Evolutionary conservation across 345 rosid species (phyloP).

Genomic region (Salix caprea): DNA sequence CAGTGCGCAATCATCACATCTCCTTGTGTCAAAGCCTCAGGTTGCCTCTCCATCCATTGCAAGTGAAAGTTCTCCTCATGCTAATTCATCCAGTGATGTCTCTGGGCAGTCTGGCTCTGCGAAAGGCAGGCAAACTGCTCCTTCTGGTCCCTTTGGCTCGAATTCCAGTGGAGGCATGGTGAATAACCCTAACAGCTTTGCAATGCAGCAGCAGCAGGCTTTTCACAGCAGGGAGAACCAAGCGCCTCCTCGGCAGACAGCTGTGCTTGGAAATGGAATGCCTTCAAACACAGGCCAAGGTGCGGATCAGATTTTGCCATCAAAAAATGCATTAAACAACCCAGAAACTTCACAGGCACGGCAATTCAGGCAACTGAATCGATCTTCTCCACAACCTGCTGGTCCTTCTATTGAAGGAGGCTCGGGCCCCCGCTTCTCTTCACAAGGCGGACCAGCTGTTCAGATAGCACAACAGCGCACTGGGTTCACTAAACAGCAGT

Average conservation of each 20-base stretch:
- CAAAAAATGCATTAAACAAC: conserved; percentile 43
- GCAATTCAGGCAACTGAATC: conserved; percentile 58
- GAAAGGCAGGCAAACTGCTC: conserved; percentile 51
- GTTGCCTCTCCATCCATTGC: conserved; percentile 64
- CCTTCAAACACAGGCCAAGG: conserved; percentile 49
- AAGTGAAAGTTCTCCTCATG: conserved; percentile 65
- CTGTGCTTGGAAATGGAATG: conserved; percentile 58
- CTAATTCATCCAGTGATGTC: conserved; percentile 70
- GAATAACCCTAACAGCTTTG: conserved; percentile 38
- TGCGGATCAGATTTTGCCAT: conserved; percentile 49
- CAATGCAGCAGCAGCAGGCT: conserved; percentile 61
- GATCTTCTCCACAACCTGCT: conserved; percentile 49
- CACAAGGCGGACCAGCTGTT: conserved; percentile 51
- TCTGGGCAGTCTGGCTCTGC: conserved; percentile 76
- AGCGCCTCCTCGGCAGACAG: conserved; percentile 49
- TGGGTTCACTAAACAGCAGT: conserved; percentile 90
- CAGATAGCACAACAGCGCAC: conserved; percentile 49
- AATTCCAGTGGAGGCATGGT: conserved; percentile 45
- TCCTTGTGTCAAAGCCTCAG: conserved; percentile 60
- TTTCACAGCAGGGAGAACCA: conserved; percentile 66
- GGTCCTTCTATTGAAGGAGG: conserved; percentile 50
- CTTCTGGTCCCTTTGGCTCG: conserved; percentile 53
- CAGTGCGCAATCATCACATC: conserved; percentile 47
- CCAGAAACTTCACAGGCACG: conserved; percentile 60
- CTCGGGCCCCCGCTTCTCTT: conserved; percentile 31